Percentiles rank a stretch among this genome's conserved stretches.
Evolutionary conservation across 1,284 basidiomycete species (phyloP).

Genomic region (Ganoderma multipileum): DNA sequence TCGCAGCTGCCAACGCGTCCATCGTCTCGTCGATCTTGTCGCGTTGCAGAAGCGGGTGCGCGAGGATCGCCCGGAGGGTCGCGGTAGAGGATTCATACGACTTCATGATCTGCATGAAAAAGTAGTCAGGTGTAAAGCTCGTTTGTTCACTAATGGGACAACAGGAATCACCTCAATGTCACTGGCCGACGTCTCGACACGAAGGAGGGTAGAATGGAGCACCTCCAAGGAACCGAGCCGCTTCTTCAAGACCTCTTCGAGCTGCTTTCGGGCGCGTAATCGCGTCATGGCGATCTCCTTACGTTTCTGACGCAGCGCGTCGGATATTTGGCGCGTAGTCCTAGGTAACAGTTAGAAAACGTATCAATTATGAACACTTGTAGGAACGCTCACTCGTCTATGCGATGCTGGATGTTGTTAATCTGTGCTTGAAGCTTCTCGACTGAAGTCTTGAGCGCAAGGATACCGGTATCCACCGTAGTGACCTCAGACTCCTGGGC

Average conservation of each 20-base stretch:
- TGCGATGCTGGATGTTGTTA: conserved; percentile 67
- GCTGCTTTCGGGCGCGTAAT: conserved; percentile 79
- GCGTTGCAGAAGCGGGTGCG: conserved; percentile 80
- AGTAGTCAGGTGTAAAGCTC: neutral
- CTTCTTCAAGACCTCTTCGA: conserved; percentile 81
- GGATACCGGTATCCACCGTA: conserved; percentile 74
- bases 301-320: conserved; percentile 71
- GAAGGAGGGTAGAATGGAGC: conserved; percentile 77
- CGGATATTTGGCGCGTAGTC: conserved; percentile 69
- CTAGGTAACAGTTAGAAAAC: conserved; percentile 44
- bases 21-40: conserved; percentile 86
- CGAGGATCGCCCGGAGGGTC: conserved; percentile 78
- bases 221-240: conserved; percentile 79
- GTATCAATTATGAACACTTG: neutral
- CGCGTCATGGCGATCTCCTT: conserved; percentile 79
- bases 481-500: conserved; percentile 58
- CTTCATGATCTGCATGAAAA: conserved; percentile 73
- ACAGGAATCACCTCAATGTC: conserved; percentile 78
- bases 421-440: conserved; percentile 71
- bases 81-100: conserved; percentile 84
- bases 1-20: conserved; percentile 84
- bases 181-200: conserved; percentile 87
- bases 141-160: neutral
- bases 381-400: conserved; percentile 61
- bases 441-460: conserved; percentile 77